These are phyloP conservation scores for Aristolochia fimbriata DNA, from an alignment of 164 flowering plant species.

Conservation along the genomic window DNA sequence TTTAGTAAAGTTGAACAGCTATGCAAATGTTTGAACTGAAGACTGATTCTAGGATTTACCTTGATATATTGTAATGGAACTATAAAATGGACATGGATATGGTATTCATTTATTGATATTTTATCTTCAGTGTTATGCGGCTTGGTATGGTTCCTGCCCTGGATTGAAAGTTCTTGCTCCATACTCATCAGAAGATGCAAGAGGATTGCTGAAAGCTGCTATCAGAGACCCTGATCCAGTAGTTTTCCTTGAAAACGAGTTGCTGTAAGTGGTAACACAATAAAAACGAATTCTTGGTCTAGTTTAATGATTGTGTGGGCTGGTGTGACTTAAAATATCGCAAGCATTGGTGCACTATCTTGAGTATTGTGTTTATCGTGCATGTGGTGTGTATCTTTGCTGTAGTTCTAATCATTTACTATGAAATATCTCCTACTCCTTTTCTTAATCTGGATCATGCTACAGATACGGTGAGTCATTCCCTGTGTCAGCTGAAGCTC, in stretches of 20 bases:
- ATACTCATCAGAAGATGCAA: conserved; percentile 85
- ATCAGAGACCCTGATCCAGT: conserved; percentile 83
- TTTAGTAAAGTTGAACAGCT: too few relatives aligned
- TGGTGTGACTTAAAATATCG: too few relatives aligned
- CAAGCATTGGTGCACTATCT: too few relatives aligned
- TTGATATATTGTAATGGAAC: background rate
- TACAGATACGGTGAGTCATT: conserved; percentile 88
- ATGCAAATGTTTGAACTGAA: too few relatives aligned
- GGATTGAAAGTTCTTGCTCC: conserved; percentile 81
- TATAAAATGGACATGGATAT: background rate
- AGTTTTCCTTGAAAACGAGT: conserved; percentile 93
- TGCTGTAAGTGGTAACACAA: conserved; percentile 46
- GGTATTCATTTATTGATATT: conserved; percentile 3
- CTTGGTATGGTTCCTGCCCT: conserved; percentile 70
- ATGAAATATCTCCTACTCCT: too few relatives aligned
- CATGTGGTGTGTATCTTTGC: too few relatives aligned
- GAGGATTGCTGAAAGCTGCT: conserved; percentile 78
- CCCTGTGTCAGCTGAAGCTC: conserved; percentile 77
- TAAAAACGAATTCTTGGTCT: too few relatives aligned
- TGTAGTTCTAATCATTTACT: too few relatives aligned
- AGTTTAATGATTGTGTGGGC: too few relatives aligned
- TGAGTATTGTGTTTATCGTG: too few relatives aligned
- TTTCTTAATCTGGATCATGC: too few relatives aligned
- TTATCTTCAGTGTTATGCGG: conserved; percentile 73
- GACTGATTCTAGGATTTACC: background rate